A percentile compares a stretch with the other conserved stretches of the same genome.
Conservation (phyloP, 495 filamentous ascomycete species). For the Lophium mytilinum region DNA sequence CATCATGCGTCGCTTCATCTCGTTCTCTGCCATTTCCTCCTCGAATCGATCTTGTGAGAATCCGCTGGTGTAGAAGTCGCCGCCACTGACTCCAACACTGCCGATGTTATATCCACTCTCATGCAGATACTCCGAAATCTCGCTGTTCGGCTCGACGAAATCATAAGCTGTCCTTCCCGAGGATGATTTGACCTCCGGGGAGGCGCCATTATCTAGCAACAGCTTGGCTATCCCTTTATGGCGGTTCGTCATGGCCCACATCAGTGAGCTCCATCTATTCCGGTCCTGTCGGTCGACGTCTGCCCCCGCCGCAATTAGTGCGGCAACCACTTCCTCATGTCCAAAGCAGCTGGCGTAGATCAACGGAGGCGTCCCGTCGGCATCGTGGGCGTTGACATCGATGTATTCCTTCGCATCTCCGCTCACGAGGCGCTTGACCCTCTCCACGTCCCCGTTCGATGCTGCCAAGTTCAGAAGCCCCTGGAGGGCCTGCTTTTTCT, state of each 20-base stretch:
- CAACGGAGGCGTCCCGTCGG: slow-evolving; percentile 88
- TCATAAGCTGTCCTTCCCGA: slow-evolving; percentile 94
- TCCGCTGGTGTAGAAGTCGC: slow-evolving; percentile 92
- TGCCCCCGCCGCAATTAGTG: slow-evolving; percentile 79
- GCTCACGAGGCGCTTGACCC: slow-evolving; percentile 65
- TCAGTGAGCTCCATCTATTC: slow-evolving; percentile 94
- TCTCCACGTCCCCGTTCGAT: slow-evolving; percentile 87
- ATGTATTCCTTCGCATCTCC: slow-evolving; percentile 70
- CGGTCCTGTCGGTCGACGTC: slow-evolving; percentile 89
- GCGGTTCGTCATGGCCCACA: slow-evolving; percentile 99
- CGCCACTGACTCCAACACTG: slow-evolving; percentile 74
- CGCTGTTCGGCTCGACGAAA: slow-evolving; percentile 88
- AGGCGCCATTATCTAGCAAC: slow-evolving; percentile 86
- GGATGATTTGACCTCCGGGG: slow-evolving; percentile 88
- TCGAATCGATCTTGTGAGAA: slow-evolving; percentile 92
- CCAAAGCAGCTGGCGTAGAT: slow-evolving; percentile 99
- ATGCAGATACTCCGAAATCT: slow-evolving; percentile 90
- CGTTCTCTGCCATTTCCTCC: slow-evolving; percentile 94
- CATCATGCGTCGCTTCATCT: slow-evolving; percentile 96
- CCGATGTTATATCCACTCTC: slow-evolving; percentile 90
- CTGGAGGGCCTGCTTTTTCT: slow-evolving; percentile 76
- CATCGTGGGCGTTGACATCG: slow-evolving; percentile 84
- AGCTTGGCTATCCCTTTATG: slow-evolving; percentile 93
- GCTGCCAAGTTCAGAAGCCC: slow-evolving; percentile 89
- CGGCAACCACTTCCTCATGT: slow-evolving; percentile 80